Percentiles rank a stretch among this genome's conserved stretches.
phyloP scores from a whole-genome alignment of 495 filamentous ascomycete genomes.

The Aspergillus taichungensis region DNA sequence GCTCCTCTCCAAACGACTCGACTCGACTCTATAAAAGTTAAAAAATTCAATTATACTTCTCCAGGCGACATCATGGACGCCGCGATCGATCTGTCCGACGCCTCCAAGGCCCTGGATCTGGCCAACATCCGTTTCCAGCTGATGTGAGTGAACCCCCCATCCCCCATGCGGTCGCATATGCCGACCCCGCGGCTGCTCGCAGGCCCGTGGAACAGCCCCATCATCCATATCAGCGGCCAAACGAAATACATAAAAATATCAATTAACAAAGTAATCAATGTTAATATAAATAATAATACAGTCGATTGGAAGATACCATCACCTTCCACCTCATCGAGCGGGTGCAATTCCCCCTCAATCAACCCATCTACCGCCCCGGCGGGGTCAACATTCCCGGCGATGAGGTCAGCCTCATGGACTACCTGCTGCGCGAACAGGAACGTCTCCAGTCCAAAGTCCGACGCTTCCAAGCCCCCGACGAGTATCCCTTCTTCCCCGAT shows the following conservation, averaged over 20 bases:
- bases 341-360: constrained; percentile 91
- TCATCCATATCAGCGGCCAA: too few relatives aligned
- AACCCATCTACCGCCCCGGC: constrained; percentile 73
- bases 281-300: constrained; percentile 24
- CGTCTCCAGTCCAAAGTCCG: constrained; percentile 87
- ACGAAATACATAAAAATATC: too few relatives aligned
- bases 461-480: constrained; percentile 91
- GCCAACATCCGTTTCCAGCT: constrained; percentile 91
- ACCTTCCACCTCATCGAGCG: constrained; percentile 98
- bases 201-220: background rate
- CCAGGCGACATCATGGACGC: constrained; percentile 59
- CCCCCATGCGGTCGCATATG: background rate
- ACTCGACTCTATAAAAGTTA: too few relatives aligned
- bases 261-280: too few relatives aligned
- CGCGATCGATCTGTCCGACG: constrained; percentile 78
- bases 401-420: constrained; percentile 80
- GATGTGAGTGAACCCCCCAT: constrained; percentile 52
- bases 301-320: constrained; percentile 95
- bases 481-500: constrained; percentile 94
- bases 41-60: too few relatives aligned
- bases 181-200: constrained; percentile 6
- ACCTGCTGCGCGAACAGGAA: constrained; percentile 84
- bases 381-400: constrained; percentile 70
- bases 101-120: constrained; percentile 77
- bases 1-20: too few relatives aligned